Conservation (phyloP, 495 filamentous ascomycete genomes). For the Viridothelium virens region DNA sequence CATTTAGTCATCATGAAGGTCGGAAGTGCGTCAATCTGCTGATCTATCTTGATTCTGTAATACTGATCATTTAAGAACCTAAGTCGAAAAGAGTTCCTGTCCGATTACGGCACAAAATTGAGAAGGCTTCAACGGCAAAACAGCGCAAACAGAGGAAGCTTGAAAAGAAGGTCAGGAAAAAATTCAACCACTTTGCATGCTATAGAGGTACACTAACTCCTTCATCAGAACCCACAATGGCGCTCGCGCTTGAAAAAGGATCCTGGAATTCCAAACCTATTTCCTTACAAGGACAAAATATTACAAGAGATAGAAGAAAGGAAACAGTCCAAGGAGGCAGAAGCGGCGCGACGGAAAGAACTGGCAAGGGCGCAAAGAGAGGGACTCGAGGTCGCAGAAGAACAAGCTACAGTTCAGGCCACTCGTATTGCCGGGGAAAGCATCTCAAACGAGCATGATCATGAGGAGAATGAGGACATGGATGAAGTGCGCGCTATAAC, state of each 20-base stretch:
- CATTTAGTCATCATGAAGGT: conserved; percentile 2
- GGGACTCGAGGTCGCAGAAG: conserved; percentile 34
- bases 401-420: conserved; percentile 34
- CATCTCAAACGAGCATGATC: conserved; percentile 23
- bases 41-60: not conserved
- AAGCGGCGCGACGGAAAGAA: conserved; percentile 59
- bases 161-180: conserved; percentile 57
- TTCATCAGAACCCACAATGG: conserved; percentile 78
- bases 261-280: conserved; percentile 92
- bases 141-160: conserved; percentile 79
- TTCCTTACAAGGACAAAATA: conserved; percentile 94
- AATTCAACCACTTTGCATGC: not conserved
- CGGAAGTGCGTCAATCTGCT: not conserved
- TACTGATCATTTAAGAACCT: conserved; percentile 45
- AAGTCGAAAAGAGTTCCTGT: conserved; percentile 87
- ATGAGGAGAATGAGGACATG: conserved; percentile 42
- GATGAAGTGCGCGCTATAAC: conserved; percentile 23
- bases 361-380: conserved; percentile 58
- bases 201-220: not conserved
- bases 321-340: conserved; percentile 70
- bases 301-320: conserved; percentile 89
- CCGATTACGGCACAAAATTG: conserved; percentile 87
- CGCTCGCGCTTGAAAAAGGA: conserved; percentile 89
- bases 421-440: conserved; percentile 36
- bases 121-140: conserved; percentile 86